These are phyloP conservation scores for Xylaria sp. DNA, from an alignment of 2,329 filamentous ascomycete genomes.

Conservation along the genomic window DNA sequence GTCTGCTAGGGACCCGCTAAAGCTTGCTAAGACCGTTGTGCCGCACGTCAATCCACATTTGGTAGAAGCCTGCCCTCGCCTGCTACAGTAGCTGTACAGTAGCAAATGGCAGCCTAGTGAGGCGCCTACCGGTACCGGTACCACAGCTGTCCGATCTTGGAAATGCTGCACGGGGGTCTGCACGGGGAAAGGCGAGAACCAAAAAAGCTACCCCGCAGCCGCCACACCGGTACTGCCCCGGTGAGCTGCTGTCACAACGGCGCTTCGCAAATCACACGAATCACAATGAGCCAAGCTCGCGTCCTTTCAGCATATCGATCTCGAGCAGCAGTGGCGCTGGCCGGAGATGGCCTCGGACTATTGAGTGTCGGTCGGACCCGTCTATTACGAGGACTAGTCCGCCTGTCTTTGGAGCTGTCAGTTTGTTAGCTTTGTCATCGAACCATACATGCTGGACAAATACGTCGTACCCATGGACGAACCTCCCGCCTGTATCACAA, in stretches of 20 bases:
- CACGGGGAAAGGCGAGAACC: conserved; percentile 13
- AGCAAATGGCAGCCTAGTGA: conserved; percentile 23
- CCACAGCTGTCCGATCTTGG: conserved; percentile 29
- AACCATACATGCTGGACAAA: no score
- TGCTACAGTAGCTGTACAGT: no score
- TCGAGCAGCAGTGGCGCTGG: no score
- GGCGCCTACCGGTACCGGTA: conserved; percentile 28
- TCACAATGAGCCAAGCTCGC: conserved; percentile 11
- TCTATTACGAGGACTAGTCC: no score
- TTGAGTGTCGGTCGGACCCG: no score
- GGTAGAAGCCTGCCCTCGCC: conserved; percentile 5
- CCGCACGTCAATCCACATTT: conserved; percentile 21
- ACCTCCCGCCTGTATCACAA: no score
- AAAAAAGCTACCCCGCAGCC: conserved; percentile 35
- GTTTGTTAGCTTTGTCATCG: no score
- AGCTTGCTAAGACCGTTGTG: conserved; percentile 4
- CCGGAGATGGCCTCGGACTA: no score
- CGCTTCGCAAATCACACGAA: conserved; percentile 33
- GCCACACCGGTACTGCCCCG: conserved; percentile 13
- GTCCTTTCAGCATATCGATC: no score
- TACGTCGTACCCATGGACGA: no score
- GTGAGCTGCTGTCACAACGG: conserved; percentile 24
- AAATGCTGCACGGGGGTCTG: conserved; percentile 25
- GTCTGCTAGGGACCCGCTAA: neutral
- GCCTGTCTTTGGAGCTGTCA: no score